phyloP scores from a whole-genome alignment of 2,329 filamentous ascomycete genomes.

The Septoria linicola region DNA sequence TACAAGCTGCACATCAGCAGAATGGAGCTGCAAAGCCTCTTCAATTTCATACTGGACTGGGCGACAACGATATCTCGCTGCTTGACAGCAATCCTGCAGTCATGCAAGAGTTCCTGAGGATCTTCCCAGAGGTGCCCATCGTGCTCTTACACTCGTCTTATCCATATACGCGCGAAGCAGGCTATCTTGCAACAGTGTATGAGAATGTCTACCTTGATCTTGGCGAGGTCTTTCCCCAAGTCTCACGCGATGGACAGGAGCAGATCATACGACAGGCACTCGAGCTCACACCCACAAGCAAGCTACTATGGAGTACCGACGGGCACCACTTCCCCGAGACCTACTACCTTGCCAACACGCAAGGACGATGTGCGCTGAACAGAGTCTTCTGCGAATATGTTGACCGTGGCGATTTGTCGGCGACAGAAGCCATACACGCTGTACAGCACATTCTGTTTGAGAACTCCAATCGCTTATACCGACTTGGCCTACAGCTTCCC shows the following conservation, averaged over 20 bases:
- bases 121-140: constrained; percentile 68
- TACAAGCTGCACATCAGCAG: constrained; percentile 49
- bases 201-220: constrained; percentile 79
- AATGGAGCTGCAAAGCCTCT: constrained; percentile 63
- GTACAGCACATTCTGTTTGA: constrained; percentile 70
- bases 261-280: constrained; percentile 68
- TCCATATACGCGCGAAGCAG: constrained; percentile 74
- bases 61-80: constrained; percentile 74
- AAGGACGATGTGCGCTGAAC: constrained; percentile 69
- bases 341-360: constrained; percentile 68
- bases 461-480: constrained; percentile 75
- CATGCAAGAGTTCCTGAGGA: constrained; percentile 69
- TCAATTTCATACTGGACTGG: constrained; percentile 80
- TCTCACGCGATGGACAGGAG: constrained; percentile 75
- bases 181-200: constrained; percentile 75
- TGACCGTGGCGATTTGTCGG: constrained; percentile 59
- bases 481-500: constrained; percentile 47
- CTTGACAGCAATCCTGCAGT: constrained; percentile 70
- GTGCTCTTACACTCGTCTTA: constrained; percentile 79
- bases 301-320: constrained; percentile 78
- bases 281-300: constrained; percentile 71
- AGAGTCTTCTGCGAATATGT: constrained; percentile 68
- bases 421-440: constrained; percentile 61
- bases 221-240: constrained; percentile 76
- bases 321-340: constrained; percentile 78